phyloP scores from a whole-genome alignment of 202 grass and related monocot species.

The Carex arenaria region DNA sequence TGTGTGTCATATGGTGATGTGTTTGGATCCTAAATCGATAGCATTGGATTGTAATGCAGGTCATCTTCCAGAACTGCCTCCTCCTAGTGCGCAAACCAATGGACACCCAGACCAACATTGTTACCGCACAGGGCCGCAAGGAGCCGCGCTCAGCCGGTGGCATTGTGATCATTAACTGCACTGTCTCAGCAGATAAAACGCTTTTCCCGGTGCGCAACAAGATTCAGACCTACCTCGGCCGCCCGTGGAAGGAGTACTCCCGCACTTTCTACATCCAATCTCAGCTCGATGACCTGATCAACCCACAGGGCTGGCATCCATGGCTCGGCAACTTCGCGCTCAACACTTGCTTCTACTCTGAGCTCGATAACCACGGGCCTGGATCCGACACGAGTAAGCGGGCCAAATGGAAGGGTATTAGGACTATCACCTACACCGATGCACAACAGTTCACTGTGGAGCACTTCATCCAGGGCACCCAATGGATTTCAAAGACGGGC shows the following conservation, averaged over 20 bases:
- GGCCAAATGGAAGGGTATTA: slow-evolving; percentile 65
- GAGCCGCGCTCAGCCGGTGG: slow-evolving; percentile 40
- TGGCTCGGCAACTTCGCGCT: slow-evolving; percentile 65
- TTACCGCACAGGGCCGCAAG: slow-evolving; percentile 74
- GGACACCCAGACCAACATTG: slow-evolving; percentile 92
- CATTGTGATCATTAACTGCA: slow-evolving; percentile 85
- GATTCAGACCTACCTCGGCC: slow-evolving; percentile 59
- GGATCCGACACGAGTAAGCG: slow-evolving; percentile 63
- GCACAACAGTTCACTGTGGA: slow-evolving; percentile 61
- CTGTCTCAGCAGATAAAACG: slow-evolving; percentile 49
- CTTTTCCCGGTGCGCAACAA: slow-evolving; percentile 10
- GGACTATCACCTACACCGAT: slow-evolving; percentile 36
- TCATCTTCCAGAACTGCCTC: slow-evolving; percentile 78
- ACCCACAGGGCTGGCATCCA: slow-evolving; percentile 74
- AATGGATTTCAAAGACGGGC: slow-evolving; percentile 55
- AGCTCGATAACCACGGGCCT: slow-evolving; percentile 65
- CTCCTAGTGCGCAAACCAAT: slow-evolving; percentile 65
- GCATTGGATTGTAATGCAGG: background rate
- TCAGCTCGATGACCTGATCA: slow-evolving; percentile 66
- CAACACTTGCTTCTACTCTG: slow-evolving; percentile 76
- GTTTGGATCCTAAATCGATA: background rate
- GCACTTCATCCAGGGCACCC: slow-evolving; percentile 56
- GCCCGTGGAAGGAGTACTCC: slow-evolving; percentile 81
- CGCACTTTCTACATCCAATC: slow-evolving; percentile 74
- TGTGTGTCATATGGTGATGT: background rate